A percentile compares a stretch with the other conserved stretches of the same genome.
Evolutionary conservation across 768 basidiomycete species (phyloP).

Genomic region (Lyophyllum decastes): DNA sequence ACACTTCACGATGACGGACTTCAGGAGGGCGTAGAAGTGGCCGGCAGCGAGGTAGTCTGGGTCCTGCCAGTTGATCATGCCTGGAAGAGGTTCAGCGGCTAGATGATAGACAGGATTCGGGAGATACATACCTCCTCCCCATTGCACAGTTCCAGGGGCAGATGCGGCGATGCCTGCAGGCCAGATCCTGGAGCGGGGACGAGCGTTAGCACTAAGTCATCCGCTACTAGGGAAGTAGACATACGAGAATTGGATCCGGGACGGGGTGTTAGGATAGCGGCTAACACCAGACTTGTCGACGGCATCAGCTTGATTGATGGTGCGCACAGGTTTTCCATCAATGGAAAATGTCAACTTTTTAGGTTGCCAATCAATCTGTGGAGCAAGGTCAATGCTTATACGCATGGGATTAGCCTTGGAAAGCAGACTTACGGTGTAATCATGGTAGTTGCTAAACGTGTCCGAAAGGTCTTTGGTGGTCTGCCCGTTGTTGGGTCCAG

Average conservation of each 20-base stretch:
- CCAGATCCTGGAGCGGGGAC: slow-evolving; percentile 56
- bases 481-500: slow-evolving; percentile 47
- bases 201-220: background rate
- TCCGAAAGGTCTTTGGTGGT: slow-evolving; percentile 53
- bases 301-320: slow-evolving; percentile 60
- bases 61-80: slow-evolving; percentile 80
- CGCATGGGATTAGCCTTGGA: background rate
- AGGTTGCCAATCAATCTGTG: slow-evolving; percentile 80
- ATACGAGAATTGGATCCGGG: slow-evolving; percentile 79
- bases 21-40: slow-evolving; percentile 69
- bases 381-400: background rate
- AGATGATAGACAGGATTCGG: background rate
- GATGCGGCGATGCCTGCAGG: slow-evolving; percentile 70
- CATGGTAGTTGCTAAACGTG: slow-evolving; percentile 72
- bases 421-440: slow-evolving; percentile 60
- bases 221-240: slow-evolving; percentile 9
- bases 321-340: slow-evolving; percentile 73
- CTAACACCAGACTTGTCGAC: slow-evolving; percentile 55
- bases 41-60: slow-evolving; percentile 76
- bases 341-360: slow-evolving; percentile 65
- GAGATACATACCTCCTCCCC: slow-evolving; percentile 61
- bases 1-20: slow-evolving; percentile 67
- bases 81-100: slow-evolving; percentile 18
- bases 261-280: slow-evolving; percentile 76
- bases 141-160: slow-evolving; percentile 70